Percentiles rank a stretch among this genome's conserved stretches.
Evolutionary conservation across 257 asterid genomes (phyloP).

Genomic region (Vinca minor): DNA sequence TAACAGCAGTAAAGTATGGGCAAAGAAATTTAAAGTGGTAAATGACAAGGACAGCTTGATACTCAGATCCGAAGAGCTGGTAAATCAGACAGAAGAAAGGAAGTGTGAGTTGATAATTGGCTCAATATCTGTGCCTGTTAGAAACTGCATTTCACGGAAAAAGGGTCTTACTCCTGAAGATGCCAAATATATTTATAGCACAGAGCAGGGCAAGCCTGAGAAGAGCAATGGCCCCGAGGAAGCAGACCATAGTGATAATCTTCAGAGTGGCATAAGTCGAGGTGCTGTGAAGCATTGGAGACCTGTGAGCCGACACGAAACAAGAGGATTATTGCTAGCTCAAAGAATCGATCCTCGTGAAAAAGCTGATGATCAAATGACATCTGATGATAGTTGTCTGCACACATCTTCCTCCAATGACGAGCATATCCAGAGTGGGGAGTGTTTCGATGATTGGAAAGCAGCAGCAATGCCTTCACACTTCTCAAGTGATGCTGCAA

Average conservation of each 20-base stretch:
- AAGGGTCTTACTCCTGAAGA: too few species aligned
- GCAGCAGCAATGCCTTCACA: conserved; percentile 27
- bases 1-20: conserved; percentile 57
- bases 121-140: conserved; percentile 57
- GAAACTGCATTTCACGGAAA: conserved; percentile 23
- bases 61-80: conserved; percentile 24
- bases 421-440: conserved; percentile 22
- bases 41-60: conserved; percentile 31
- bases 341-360: too few species aligned
- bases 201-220: conserved; percentile 25
- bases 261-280: conserved; percentile 32
- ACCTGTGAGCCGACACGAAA: conserved; percentile 47
- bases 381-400: conserved; percentile 30
- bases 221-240: conserved; percentile 33
- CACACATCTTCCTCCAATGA: conserved; percentile 25
- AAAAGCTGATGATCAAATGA: conserved; percentile 26
- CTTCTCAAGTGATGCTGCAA: conserved; percentile 45
- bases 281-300: conserved; percentile 40
- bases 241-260: conserved; percentile 22
- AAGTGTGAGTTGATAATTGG: conserved; percentile 66
- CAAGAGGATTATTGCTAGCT: too few species aligned
- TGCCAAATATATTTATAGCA: too few species aligned
- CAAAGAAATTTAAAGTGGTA: conserved; percentile 51
- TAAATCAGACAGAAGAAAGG: conserved; percentile 32
- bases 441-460: conserved; percentile 20